Evolutionary conservation across 2,329 filamentous ascomycete genomes (phyloP), one percentile per base, ranked within the genome.

Genomic region (Saccharata proteae): DNA sequence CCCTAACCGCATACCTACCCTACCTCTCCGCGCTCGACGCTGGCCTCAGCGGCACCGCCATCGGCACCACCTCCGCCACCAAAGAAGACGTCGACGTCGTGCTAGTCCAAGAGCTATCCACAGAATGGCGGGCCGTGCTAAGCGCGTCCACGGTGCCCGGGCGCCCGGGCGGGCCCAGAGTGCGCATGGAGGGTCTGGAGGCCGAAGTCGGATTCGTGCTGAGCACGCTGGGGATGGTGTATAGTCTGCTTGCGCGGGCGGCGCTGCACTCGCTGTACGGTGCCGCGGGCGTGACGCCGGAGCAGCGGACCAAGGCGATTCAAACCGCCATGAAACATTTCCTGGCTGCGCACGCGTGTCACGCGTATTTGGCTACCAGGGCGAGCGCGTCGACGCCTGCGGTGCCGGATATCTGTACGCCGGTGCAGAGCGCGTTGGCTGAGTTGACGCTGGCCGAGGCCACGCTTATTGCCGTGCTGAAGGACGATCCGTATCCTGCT

Each of bases 401-500:
- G 4, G 41, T 48, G 32, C 19, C 48, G 6, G 64, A 67, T 34
- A 59, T 64, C 9, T 54, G 61, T 6, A 48, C 55, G 3, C 48
- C 59, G 3, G 58, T 59, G 20, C 49, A 60, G 23, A 57, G 55
- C 9, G 63, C 62, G 11, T 43, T 66, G 30, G 61, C 60, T 3
- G 69, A 67, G 8, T 65, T 94, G 3, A 75, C 83, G 1, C 65
- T 90, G 18, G 84, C 86, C 2, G 88, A 94, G 57, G 86, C 86
- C 0, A 94, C 86, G 0, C 67, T 96, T 2, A 70, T 94, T 1
- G 84, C 84, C 1, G 84, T 96, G 1, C 55, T 93, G 29, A 96
- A 96, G 45, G 88, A 96, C 49, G 90, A 98, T 47, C 85, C 88
- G 0, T 96, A 94, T 48, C 80, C 88, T 1, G 76, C 80, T 2